Conservation (phyloP, 805 yeast species). For the Spencermartinsiella europaea region DNA sequence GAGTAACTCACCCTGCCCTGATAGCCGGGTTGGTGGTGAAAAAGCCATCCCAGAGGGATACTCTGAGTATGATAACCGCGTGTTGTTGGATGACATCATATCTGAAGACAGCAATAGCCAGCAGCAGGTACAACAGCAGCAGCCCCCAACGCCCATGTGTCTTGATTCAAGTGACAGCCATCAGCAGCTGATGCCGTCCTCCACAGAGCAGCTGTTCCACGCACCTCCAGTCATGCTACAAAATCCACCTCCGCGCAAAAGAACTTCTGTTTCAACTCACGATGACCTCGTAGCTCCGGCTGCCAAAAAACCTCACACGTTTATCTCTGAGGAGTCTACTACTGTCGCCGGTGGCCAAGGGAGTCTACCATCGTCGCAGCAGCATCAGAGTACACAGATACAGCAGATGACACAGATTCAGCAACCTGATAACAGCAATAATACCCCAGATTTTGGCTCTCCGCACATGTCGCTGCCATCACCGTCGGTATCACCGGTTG, state of each 20-base stretch:
- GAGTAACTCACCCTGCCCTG: background rate
- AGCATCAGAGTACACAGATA: no score
- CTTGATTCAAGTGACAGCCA: background rate
- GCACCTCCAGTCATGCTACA: background rate
- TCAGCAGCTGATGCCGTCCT: no score
- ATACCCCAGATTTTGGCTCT: conserved; percentile 4
- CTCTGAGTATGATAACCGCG: no score
- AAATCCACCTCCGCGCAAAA: background rate
- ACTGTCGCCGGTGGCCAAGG: no score
- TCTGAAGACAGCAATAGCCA: no score
- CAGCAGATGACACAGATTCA: background rate
- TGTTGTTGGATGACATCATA: no score
- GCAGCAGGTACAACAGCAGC: no score
- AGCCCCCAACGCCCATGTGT: background rate
- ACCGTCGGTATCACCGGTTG: conserved; percentile 24
- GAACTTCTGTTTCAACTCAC: background rate
- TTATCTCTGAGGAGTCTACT: no score
- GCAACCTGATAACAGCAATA: background rate
- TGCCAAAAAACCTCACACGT: conserved; percentile 1
- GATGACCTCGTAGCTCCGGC: conserved; percentile 2
- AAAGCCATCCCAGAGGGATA: no score
- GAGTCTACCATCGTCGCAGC: background rate
- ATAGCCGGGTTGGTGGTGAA: no score
- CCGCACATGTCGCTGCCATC: conserved; percentile 25
- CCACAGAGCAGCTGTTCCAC: no score